Base-by-base conservation (phyloP, 2,329 filamentous ascomycete species). In the Iodosphaeria phyllophila region DNA sequence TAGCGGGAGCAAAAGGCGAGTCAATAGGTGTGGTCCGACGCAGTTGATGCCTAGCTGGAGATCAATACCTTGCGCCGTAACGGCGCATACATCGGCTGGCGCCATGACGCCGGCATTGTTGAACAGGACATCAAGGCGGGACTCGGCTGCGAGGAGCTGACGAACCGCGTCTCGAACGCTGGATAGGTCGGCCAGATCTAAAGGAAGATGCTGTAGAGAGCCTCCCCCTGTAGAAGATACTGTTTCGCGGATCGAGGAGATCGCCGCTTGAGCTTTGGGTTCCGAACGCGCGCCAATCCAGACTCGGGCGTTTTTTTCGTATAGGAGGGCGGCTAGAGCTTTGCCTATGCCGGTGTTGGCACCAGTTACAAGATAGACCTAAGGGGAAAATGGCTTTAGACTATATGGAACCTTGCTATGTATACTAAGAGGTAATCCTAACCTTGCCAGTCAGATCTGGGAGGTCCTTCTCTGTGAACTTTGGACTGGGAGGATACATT, bases 281-380 rank as follows among this genome's bases (percentile, higher is more conserved):
- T 47, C 37, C 2, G 47, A 50, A 13, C 56, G 50, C 3, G 47
- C 52, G 8, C 49, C 46, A 12, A 58, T 33, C 33, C 56, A 60
- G 18, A 60, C 50, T 24, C 45, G 55, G 17, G 48, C 56, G 30
- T 51, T 48, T 18, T 48, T 42, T 14, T 35, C 32, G 35, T 52
- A 56, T 18, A 57, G 49, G 20, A 55, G 47, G 14, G 39, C 35
- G 9, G 44, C 40, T 1, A 54, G 35, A 18, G 51, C 44, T 27
- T 48, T 43, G 26, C 54, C 53, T 4, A 56, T 34, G 4, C 53
- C 54, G 20, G 42, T 41, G 14, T 35, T 38, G 4, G 33, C 27
- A 17, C 34, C 34, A n/a, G 34, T 34, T 5, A 36, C 30, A 15
- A 25, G 41, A 17, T 29, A 28, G 16, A 35, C 33, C 33, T 34